Conservation (phyloP, 176 grass and related monocot species). For the Lolium multiflorum region DNA sequence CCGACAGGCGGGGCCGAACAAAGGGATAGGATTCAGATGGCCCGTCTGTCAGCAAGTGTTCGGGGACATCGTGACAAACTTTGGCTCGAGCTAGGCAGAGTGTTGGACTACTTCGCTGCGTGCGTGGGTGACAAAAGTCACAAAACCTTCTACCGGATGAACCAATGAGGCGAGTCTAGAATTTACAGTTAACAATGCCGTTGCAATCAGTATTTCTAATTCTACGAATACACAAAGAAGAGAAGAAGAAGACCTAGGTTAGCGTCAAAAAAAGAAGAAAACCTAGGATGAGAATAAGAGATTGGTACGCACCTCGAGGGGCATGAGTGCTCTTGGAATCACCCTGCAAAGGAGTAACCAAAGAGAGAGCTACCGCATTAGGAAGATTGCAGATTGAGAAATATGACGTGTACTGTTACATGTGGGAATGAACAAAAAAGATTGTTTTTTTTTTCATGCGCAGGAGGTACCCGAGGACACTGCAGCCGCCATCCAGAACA, state of each 20-base stretch:
- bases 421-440: neutral
- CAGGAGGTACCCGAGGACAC: slow-evolving; percentile 69
- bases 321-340: slow-evolving; percentile 93
- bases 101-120: neutral
- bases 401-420: neutral
- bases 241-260: no score
- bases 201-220: slow-evolving; percentile 11
- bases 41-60: slow-evolving; percentile 14
- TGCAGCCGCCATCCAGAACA: slow-evolving; percentile 82
- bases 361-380: slow-evolving; percentile 27
- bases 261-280: slow-evolving; percentile 1
- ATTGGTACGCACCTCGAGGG: slow-evolving; percentile 71
- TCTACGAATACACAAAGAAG: no score
- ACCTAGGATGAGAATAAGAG: slow-evolving; percentile 26
- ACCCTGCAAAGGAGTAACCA: slow-evolving; percentile 56
- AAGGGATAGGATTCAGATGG: neutral
- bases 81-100: neutral
- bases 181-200: slow-evolving; percentile 15
- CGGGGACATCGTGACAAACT: neutral
- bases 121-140: neutral
- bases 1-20: neutral
- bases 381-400: neutral
- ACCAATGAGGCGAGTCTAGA: slow-evolving; percentile 12
- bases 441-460: neutral
- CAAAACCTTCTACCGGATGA: neutral